phyloP scores from a whole-genome alignment of 352 stramenopile genomes.

The Phytophthora cactorum region DNA sequence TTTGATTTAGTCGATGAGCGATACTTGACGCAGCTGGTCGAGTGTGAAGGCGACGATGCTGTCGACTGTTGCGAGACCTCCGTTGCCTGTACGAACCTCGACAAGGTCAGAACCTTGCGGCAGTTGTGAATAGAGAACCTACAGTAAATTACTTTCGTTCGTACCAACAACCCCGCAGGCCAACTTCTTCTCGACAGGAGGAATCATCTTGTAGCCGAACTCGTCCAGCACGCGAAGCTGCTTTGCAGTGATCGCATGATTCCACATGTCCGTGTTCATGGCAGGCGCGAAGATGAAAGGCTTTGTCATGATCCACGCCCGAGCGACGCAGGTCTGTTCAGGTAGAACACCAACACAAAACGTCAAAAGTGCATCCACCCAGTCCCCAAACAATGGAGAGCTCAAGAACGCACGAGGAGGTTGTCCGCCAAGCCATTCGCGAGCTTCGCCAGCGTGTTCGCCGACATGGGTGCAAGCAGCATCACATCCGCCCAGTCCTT shows the following conservation, averaged over 20 bases:
- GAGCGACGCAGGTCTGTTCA: constrained; percentile 85
- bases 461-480: constrained; percentile 88
- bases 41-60: constrained; percentile 52
- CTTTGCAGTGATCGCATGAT: constrained; percentile 91
- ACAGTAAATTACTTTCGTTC: constrained; percentile 13
- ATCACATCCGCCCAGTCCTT: constrained; percentile 96
- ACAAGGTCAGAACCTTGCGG: constrained; percentile 10
- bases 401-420: constrained; percentile 73
- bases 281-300: constrained; percentile 94
- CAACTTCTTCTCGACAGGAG: constrained; percentile 92
- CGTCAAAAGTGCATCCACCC: constrained; percentile 3
- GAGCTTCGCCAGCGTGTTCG: constrained; percentile 92
- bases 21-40: constrained; percentile 30
- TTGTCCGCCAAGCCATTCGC: constrained; percentile 96
- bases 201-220: constrained; percentile 83
- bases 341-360: background rate
- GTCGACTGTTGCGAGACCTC: constrained; percentile 72
- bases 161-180: constrained; percentile 94
- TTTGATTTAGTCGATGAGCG: constrained; percentile 25
- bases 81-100: constrained; percentile 49
- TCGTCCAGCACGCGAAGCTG: constrained; percentile 71
- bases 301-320: constrained; percentile 94
- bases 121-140: constrained; percentile 31
- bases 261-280: constrained; percentile 99
- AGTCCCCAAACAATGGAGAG: background rate